Base-by-base conservation (phyloP, 805 yeast genomes). In the Alloascoidea africana region DNA sequence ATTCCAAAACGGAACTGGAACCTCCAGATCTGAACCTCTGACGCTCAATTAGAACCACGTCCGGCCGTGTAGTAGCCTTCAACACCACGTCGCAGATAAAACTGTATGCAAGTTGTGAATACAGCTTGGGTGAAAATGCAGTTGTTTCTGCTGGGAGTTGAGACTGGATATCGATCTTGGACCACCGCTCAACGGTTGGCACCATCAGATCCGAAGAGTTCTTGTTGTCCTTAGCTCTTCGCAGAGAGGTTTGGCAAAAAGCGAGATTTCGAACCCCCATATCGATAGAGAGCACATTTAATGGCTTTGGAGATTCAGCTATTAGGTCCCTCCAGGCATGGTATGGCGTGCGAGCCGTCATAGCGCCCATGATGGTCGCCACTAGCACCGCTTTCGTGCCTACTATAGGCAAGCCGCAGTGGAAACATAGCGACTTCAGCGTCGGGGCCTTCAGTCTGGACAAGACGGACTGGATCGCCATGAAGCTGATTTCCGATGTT, bases 11-110 rank as follows among this genome's bases (percentile, higher is more conserved):
- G 14, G 50, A 52, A 6, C 59, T 55, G 2, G 67, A 56, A 0
- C 76, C 68, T 43, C 53, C 54, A 0, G 72, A 60, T 36, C 82
- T 58, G 32, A 66, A 58, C 32, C 83, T 47, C 49, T 76, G 84
- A 40, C 73, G 48, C 46, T 76, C 84, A 2, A 76, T 54, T 6
- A 74, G 46, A 2, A 70, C 59, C 2, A 63, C 48, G 40, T 65
- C 65, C 0, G 73, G 67, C 0, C 35, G 33, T 34, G 18, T 14
- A 38, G 32, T 13, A 45, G 30, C 27, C 8, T 23, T 8, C n/a
- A 8, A n/a, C n/a, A 23, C n/a, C 13, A 23, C 30, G n/a, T 8
- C 30, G n/a, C 8, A 5, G 36, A 34, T 17, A 11, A 34, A 34
- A 13, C 18, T 14, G 6, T 34, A 34, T 11, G 36, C 5, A 30